phyloP scores from a whole-genome alignment of 805 yeast species.

The Saccharomyces mikatae region DNA sequence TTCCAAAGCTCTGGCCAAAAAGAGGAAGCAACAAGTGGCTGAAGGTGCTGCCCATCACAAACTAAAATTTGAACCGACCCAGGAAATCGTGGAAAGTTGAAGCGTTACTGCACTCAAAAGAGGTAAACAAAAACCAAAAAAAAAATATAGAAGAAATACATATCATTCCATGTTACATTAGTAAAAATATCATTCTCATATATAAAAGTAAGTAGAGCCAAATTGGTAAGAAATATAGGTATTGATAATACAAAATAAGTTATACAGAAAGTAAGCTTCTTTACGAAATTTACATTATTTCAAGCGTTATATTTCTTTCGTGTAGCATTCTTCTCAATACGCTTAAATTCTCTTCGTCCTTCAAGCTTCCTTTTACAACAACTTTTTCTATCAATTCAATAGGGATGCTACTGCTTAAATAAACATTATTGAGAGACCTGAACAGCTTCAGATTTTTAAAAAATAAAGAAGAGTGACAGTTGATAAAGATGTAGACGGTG shows the following conservation, averaged over 20 bases:
- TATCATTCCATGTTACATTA: neutral
- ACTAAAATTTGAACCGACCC: slow-evolving; percentile 19
- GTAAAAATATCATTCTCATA: neutral
- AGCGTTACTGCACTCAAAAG: too few relatives aligned
- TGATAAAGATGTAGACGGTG: slow-evolving; percentile 46
- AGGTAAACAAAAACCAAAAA: neutral
- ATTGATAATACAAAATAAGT: neutral
- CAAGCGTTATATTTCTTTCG: slow-evolving; percentile 7
- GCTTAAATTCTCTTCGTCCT: neutral
- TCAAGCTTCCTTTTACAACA: slow-evolving; percentile 6
- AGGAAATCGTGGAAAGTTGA: slow-evolving; percentile 18
- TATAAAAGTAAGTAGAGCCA: neutral
- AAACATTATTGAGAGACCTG: slow-evolving; percentile 66
- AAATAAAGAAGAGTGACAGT: neutral
- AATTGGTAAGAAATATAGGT: neutral
- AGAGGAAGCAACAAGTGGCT: slow-evolving; percentile 30
- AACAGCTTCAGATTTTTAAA: slow-evolving; percentile 36
- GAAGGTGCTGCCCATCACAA: slow-evolving; percentile 4
- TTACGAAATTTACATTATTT: slow-evolving; percentile 1
- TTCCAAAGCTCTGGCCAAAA: slow-evolving; percentile 47
- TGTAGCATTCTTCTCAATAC: slow-evolving; percentile 2
- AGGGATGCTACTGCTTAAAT: slow-evolving; percentile 45
- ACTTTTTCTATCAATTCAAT: slow-evolving; percentile 19
- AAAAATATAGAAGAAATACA: neutral
- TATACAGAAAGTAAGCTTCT: neutral